Percentiles rank a stretch among this genome's conserved stretches.
These are phyloP conservation scores for Rhizopogon roseolus DNA, from an alignment of 768 basidiomycete species.

Conservation along the genomic window DNA sequence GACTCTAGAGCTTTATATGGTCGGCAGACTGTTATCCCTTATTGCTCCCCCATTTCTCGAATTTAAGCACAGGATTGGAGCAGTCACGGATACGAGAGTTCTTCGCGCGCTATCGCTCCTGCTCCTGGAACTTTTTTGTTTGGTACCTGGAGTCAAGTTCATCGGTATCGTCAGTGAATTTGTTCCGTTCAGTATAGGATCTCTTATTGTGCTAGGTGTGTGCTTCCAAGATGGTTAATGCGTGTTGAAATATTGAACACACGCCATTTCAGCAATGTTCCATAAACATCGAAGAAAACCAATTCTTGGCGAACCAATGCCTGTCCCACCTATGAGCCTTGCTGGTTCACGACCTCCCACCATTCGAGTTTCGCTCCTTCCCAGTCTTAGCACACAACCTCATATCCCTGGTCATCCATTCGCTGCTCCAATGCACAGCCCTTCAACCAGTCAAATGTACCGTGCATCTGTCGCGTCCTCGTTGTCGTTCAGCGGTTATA, in stretches of 20 bases:
- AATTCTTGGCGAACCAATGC: background rate
- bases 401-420: constrained; percentile 1
- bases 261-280: constrained; percentile 3
- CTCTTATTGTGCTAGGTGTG: constrained; percentile 38
- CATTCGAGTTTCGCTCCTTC: background rate
- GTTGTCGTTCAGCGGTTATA: background rate
- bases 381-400: background rate
- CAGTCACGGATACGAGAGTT: constrained; percentile 26
- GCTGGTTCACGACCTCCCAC: background rate
- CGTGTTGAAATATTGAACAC: background rate
- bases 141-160: constrained; percentile 29
- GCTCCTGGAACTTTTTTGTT: constrained; percentile 35
- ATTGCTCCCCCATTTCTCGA: constrained; percentile 18
- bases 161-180: constrained; percentile 36
- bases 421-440: background rate
- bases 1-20: constrained; percentile 33
- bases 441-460: background rate
- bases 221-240: background rate
- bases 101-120: constrained; percentile 35
- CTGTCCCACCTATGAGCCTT: background rate
- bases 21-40: constrained; percentile 28
- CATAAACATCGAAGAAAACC: background rate
- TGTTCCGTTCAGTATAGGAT: constrained; percentile 37
- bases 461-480: background rate
- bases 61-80: constrained; percentile 10